These are phyloP conservation scores for Penicillium crystallinum DNA, from an alignment of 495 filamentous ascomycete genomes.

Conservation along the genomic window DNA sequence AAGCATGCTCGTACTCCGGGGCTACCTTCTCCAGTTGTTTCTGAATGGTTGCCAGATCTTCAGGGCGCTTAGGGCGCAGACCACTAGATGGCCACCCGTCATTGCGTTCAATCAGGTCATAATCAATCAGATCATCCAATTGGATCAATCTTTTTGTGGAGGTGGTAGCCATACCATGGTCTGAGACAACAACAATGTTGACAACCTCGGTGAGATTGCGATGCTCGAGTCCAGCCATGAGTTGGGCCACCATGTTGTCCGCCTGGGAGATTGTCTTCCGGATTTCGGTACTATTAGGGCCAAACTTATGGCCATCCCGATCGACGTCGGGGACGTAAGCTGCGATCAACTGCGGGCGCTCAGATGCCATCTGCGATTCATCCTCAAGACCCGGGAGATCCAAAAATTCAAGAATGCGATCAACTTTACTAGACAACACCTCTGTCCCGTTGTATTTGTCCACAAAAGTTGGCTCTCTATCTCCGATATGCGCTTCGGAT, in stretches of 20 bases:
- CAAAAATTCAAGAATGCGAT: conserved; percentile 69
- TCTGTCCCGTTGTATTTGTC: conserved; percentile 83
- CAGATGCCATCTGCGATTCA: conserved; percentile 20
- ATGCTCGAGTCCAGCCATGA: conserved; percentile 71
- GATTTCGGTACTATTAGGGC: conserved; percentile 92
- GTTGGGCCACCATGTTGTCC: conserved; percentile 68
- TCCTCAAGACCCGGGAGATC: conserved; percentile 70
- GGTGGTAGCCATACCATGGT: conserved; percentile 97
- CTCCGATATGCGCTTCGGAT: conserved; percentile 69
- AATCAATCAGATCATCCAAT: conserved; percentile 83
- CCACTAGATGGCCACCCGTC: conserved; percentile 96
- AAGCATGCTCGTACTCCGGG: conserved; percentile 53
- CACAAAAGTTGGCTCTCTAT: conserved; percentile 64
- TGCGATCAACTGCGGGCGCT: conserved; percentile 81
- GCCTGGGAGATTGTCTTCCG: conserved; percentile 64
- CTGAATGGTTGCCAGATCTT: conserved; percentile 47
- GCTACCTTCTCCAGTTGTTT: conserved; percentile 36
- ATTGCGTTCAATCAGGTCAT: conserved; percentile 66
- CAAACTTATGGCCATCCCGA: conserved; percentile 75
- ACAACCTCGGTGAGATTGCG: conserved; percentile 84
- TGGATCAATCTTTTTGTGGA: conserved; percentile 77
- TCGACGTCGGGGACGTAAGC: conserved; percentile 95
- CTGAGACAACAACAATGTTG: conserved; percentile 96
- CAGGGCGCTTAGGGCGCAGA: conserved; percentile 64
- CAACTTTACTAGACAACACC: conserved; percentile 63